phyloP scores from a whole-genome alignment of 352 stramenopile genomes.

The Phytophthora colocasiae region DNA sequence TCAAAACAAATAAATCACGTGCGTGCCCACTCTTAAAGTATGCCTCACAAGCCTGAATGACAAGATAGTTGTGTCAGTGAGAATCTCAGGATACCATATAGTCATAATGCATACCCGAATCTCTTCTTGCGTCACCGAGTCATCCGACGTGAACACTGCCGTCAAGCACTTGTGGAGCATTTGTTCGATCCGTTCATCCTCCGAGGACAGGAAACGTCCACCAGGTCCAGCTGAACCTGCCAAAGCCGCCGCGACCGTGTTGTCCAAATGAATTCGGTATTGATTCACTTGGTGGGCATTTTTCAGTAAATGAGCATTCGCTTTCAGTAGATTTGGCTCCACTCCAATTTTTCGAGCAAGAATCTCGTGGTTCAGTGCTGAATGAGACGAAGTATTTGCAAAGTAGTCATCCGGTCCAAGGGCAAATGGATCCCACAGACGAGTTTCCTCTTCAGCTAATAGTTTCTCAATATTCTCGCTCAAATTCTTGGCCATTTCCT shows the following conservation, averaged over 20 bases:
- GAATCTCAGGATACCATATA: too few relatives aligned
- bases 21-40: conserved; percentile 78
- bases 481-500: conserved; percentile 21
- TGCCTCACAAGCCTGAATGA: conserved; percentile 58
- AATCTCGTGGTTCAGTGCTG: conserved; percentile 23
- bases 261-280: conserved; percentile 39
- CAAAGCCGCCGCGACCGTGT: conserved; percentile 24
- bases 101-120: conserved; percentile 42
- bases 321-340: conserved; percentile 44
- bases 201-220: conserved; percentile 58
- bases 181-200: conserved; percentile 82
- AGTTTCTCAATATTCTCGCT: conserved; percentile 46
- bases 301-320: conserved; percentile 45
- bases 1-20: conserved; percentile 83
- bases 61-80: not conserved
- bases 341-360: conserved; percentile 47
- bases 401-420: conserved; percentile 24
- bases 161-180: conserved; percentile 86
- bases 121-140: conserved; percentile 61
- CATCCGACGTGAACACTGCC: conserved; percentile 84
- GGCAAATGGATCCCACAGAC: conserved; percentile 36
- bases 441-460: conserved; percentile 25
- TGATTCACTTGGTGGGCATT: conserved; percentile 58
- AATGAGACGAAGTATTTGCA: not conserved
- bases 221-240: conserved; percentile 20